These are phyloP conservation scores for Phoma sp. DNA, from an alignment of 2,329 filamentous ascomycete genomes.

Conservation along the genomic window DNA sequence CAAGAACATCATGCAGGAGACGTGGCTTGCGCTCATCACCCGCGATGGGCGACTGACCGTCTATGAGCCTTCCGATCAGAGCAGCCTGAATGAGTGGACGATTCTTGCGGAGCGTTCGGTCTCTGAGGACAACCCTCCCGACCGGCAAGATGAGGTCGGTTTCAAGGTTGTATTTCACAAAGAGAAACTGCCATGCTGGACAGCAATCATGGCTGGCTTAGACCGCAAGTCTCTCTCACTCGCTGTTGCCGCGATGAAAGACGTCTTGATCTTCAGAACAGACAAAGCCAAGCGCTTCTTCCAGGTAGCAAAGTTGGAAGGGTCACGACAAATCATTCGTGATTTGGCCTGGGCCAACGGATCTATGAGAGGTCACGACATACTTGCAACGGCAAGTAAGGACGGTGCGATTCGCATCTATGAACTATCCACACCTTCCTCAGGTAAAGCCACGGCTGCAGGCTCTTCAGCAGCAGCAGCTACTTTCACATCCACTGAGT, in stretches of 20 bases:
- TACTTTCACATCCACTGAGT: conserved; percentile 22
- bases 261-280: conserved; percentile 83
- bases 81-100: conserved; percentile 77
- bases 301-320: conserved; percentile 75
- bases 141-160: conserved; percentile 81
- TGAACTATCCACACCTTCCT: conserved; percentile 68
- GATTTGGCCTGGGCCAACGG: conserved; percentile 93
- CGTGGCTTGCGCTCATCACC: conserved; percentile 83
- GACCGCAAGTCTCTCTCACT: conserved; percentile 78
- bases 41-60: conserved; percentile 80
- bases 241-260: conserved; percentile 84
- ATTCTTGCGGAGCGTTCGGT: conserved; percentile 78
- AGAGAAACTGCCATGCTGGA: conserved; percentile 80
- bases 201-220: conserved; percentile 79
- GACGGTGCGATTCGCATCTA: conserved; percentile 92
- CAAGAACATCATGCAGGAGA: conserved; percentile 82
- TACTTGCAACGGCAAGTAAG: conserved; percentile 89
- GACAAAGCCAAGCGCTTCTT: conserved; percentile 79
- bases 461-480: conserved; percentile 30
- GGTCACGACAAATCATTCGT: conserved; percentile 77
- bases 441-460: conserved; percentile 48
- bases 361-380: conserved; percentile 86
- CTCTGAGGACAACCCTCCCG: conserved; percentile 65
- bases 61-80: conserved; percentile 84
- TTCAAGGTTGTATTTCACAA: conserved; percentile 90